Conservation (phyloP, 192 early-diverging fungal genomes). For the Podila epicladia region DNA sequence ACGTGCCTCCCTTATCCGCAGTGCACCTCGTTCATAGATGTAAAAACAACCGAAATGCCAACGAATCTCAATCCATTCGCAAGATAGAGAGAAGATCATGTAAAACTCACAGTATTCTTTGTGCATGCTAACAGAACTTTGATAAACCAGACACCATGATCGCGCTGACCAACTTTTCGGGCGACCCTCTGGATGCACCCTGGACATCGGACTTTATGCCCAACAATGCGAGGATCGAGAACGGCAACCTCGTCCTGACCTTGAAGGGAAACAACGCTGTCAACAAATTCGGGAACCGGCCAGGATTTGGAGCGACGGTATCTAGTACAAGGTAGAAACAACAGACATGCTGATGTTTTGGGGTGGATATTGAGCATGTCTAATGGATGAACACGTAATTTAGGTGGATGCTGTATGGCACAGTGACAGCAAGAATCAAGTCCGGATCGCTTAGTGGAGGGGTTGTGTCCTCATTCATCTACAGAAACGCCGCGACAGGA, state of each 20-base stretch:
- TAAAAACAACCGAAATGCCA: not conserved
- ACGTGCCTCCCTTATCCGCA: slow-evolving; percentile 31
- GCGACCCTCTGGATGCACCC: slow-evolving; percentile 33
- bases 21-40: slow-evolving; percentile 36
- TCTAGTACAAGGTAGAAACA: slow-evolving; percentile 35
- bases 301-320: slow-evolving; percentile 54
- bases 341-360: too few relatives aligned
- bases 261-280: slow-evolving; percentile 13
- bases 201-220: slow-evolving; percentile 52
- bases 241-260: slow-evolving; percentile 39
- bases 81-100: too few relatives aligned
- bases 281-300: slow-evolving; percentile 35
- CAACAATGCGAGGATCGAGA: slow-evolving; percentile 37
- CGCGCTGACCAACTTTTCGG: slow-evolving; percentile 25
- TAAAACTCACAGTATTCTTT: not conserved
- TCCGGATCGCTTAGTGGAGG: slow-evolving; percentile 55
- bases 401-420: slow-evolving; percentile 54
- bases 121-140: slow-evolving; percentile 15
- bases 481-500: slow-evolving; percentile 51
- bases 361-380: not conserved
- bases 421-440: slow-evolving; percentile 49
- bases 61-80: not conserved
- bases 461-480: slow-evolving; percentile 62
- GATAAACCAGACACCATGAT: slow-evolving; percentile 13
- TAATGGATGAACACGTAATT: not conserved